phyloP scores from a whole-genome alignment of 192 early-diverging fungal species.

The Spizellomyces punctatus region DNA sequence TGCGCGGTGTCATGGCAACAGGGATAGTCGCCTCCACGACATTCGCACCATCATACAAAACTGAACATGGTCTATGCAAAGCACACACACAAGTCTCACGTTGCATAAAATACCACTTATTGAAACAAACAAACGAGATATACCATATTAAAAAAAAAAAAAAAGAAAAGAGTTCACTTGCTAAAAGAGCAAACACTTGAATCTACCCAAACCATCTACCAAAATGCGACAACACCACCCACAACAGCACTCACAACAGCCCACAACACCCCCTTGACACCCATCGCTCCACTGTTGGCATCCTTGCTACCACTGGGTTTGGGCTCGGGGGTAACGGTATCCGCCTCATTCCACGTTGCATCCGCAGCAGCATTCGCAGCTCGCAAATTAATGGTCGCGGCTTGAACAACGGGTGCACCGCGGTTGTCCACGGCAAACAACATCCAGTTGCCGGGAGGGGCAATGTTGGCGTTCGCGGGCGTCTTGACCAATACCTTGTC shows the following conservation, averaged over 20 bases:
- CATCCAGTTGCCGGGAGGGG: slow-evolving; percentile 38
- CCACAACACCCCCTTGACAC: background rate
- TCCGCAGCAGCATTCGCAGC: slow-evolving; percentile 12
- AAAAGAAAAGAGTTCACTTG: background rate
- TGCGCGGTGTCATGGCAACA: no score
- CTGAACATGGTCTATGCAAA: no score
- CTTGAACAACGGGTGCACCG: slow-evolving; percentile 23
- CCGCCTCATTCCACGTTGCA: slow-evolving; percentile 16
- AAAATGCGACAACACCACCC: background rate
- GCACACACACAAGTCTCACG: no score
- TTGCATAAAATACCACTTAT: no score
- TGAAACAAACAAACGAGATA: background rate
- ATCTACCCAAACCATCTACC: no score
- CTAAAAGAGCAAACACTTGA: background rate
- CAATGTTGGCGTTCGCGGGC: slow-evolving; percentile 25
- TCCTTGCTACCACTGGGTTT: background rate
- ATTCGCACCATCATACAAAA: no score
- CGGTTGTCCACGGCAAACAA: slow-evolving; percentile 27
- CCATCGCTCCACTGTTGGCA: no score
- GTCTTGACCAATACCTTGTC: slow-evolving; percentile 16
- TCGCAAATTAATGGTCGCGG: slow-evolving; percentile 23
- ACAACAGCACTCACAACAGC: background rate
- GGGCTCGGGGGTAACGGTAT: background rate
- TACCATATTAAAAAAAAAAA: background rate
- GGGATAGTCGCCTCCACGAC: no score